These are phyloP conservation scores for Leucoagaricus sp. DNA, from an alignment of 1,284 basidiomycete species.

Conservation along the genomic window DNA sequence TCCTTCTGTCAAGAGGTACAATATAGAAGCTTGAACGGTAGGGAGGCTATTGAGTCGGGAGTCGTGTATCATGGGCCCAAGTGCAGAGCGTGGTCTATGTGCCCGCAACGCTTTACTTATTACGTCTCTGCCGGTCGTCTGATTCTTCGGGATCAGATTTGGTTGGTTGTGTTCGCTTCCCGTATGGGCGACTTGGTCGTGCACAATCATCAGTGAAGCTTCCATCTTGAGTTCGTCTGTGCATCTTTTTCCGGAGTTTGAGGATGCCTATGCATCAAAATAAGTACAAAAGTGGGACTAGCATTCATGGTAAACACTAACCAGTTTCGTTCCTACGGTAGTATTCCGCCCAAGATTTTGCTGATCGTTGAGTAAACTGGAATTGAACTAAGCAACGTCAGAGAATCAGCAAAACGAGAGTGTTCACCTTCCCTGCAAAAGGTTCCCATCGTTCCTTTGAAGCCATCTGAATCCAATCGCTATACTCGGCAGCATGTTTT, in stretches of 20 bases:
- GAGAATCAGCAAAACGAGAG: constrained; percentile 13
- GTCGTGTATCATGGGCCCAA: not conserved
- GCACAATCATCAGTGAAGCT: constrained; percentile 3
- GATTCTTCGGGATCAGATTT: not conserved
- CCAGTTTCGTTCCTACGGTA: constrained; percentile 53
- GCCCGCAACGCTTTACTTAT: constrained; percentile 13
- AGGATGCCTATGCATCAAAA: constrained; percentile 23
- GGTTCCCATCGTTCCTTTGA: constrained; percentile 51
- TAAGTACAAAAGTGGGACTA: constrained; percentile 22
- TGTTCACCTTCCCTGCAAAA: constrained; percentile 47
- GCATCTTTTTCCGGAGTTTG: constrained; percentile 15
- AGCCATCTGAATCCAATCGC: constrained; percentile 44
- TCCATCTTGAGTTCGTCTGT: constrained; percentile 19
- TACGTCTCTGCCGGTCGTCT: constrained; percentile 1
- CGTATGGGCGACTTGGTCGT: constrained; percentile 1
- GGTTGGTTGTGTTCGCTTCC: constrained; percentile 31
- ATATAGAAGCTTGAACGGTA: not conserved
- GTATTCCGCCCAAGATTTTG: constrained; percentile 61
- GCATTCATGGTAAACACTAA: constrained; percentile 26
- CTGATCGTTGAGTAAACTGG: constrained; percentile 52
- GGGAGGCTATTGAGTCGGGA: not conserved
- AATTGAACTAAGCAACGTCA: constrained; percentile 3
- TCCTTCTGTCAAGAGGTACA: constrained; percentile 1
- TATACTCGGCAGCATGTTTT: constrained; percentile 51
- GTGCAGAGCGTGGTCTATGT: constrained; percentile 13